Percentiles rank a stretch among this genome's conserved stretches.
phyloP scores from a whole-genome alignment of 75 land plant genomes.

The Sequoia sempervirens region DNA sequence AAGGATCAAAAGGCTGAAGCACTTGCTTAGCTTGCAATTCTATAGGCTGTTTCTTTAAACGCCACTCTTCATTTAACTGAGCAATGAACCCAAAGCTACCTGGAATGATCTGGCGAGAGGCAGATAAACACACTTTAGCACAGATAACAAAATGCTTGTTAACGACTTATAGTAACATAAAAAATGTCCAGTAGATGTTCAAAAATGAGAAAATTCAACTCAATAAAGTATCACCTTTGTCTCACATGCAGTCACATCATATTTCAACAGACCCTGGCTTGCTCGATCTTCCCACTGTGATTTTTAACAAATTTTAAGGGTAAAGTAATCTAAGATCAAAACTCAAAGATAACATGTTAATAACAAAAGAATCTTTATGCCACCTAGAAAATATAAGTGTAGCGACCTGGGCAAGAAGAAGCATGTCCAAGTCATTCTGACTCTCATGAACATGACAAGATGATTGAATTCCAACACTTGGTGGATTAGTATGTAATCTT shows the following conservation, averaged over 20 bases:
- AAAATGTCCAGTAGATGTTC: background rate
- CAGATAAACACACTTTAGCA: background rate
- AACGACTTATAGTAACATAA: background rate
- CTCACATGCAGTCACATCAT: slow-evolving; percentile 70
- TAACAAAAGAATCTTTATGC: background rate
- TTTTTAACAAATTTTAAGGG: background rate
- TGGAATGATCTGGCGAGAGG: slow-evolving; percentile 33
- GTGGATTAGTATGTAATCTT: background rate
- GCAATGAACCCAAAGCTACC: slow-evolving; percentile 52
- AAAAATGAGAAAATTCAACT: background rate
- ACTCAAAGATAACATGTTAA: background rate
- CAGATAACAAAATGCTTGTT: background rate
- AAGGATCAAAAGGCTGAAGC: slow-evolving; percentile 29
- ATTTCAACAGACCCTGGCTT: slow-evolving; percentile 42
- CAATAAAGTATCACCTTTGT: slow-evolving; percentile 43
- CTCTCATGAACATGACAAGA: background rate
- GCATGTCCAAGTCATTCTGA: slow-evolving; percentile 6
- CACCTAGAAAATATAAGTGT: background rate
- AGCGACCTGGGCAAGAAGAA: background rate
- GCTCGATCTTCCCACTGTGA: slow-evolving; percentile 58
- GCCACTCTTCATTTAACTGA: slow-evolving; percentile 57
- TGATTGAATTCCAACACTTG: background rate
- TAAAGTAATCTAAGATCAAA: background rate
- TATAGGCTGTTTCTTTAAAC: slow-evolving; percentile 27
- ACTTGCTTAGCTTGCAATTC: slow-evolving; percentile 42